phyloP scores from a whole-genome alignment of 495 filamentous ascomycete species.

The Penicillium pulvis region DNA sequence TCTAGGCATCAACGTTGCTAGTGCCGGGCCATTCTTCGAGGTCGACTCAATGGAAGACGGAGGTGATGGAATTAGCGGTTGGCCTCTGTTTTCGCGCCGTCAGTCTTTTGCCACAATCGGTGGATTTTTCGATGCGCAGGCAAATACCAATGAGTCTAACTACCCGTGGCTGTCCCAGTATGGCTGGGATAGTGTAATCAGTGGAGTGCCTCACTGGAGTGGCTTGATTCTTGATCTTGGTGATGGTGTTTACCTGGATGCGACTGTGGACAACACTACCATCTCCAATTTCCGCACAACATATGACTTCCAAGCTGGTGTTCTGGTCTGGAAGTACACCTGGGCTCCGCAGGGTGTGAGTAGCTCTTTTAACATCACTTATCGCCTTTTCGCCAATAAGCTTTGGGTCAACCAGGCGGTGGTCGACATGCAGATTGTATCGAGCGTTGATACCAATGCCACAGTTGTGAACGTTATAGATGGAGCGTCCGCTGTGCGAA shows the following conservation, averaged over 20 bases:
- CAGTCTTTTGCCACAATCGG: conserved; percentile 74
- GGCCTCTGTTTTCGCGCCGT: conserved; percentile 69
- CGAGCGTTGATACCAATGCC: conserved; percentile 48
- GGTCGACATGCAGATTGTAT: conserved; percentile 57
- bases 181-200: conserved; percentile 72
- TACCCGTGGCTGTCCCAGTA: conserved; percentile 73
- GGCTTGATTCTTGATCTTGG: conserved; percentile 63
- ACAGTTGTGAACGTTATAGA: conserved; percentile 61
- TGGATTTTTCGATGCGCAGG: conserved; percentile 71
- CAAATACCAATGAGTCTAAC: conserved; percentile 64
- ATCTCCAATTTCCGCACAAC: conserved; percentile 64
- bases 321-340: conserved; percentile 63
- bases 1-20: conserved; percentile 61
- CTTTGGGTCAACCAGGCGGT: conserved; percentile 62
- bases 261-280: conserved; percentile 59
- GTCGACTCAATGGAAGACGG: conserved; percentile 51
- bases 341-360: conserved; percentile 61
- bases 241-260: conserved; percentile 56
- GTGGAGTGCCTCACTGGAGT: conserved; percentile 71
- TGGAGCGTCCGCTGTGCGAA: conserved; percentile 59
- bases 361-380: conserved; percentile 56
- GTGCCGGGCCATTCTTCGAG: conserved; percentile 71
- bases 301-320: conserved; percentile 63
- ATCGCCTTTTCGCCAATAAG: conserved; percentile 63
- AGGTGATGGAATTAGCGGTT: conserved; percentile 65